A percentile compares a stretch with the other conserved stretches of the same genome.
These are phyloP conservation scores for Fraxinus americana DNA, from an alignment of 257 asterid genomes.

Conservation along the genomic window DNA sequence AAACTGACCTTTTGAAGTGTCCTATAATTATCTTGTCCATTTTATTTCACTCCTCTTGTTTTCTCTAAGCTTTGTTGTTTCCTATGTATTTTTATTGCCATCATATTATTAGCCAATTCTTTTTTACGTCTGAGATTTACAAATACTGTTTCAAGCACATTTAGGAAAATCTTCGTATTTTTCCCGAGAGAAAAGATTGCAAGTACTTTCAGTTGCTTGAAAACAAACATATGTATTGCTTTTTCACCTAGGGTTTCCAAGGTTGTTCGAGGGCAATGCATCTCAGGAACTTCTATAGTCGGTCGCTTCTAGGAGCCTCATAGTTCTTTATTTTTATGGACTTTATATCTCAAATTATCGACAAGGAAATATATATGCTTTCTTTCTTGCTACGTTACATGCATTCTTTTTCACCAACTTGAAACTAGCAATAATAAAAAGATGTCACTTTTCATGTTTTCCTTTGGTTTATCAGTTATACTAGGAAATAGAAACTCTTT, in stretches of 20 bases:
- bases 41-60: neutral
- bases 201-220: neutral
- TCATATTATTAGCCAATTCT: neutral
- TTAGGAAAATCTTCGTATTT: neutral
- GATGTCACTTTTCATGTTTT: neutral
- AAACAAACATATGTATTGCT: neutral
- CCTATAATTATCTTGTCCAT: neutral
- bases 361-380: neutral
- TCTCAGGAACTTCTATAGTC: neutral
- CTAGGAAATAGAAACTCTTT: conserved; percentile 1
- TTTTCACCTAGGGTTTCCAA: neutral
- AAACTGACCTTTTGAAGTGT: neutral
- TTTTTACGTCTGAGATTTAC: neutral
- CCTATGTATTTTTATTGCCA: neutral
- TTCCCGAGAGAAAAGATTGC: neutral
- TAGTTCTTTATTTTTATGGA: neutral
- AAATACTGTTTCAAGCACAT: neutral
- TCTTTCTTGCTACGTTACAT: neutral
- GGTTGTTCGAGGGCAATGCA: neutral
- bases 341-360: neutral
- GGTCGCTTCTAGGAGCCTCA: neutral
- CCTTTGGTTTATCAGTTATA: neutral
- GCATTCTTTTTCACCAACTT: neutral
- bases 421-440: neutral
- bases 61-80: neutral